Conservation (phyloP, 2,329 filamentous ascomycete genomes). For the Aaosphaeria pasadenensis region DNA sequence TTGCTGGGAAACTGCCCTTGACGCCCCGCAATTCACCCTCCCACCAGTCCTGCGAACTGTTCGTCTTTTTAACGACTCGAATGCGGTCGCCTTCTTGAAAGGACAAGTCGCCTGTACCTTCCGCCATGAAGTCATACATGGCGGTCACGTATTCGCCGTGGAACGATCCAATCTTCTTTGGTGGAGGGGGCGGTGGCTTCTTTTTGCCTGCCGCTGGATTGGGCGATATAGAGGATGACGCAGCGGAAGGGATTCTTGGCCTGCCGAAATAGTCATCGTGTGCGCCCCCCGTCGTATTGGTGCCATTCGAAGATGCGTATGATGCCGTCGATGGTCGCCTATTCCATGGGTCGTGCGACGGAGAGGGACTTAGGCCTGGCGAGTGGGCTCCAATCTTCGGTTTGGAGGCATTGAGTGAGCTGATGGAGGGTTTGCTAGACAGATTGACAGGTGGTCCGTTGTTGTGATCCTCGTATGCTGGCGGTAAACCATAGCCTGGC, state of each 20-base stretch:
- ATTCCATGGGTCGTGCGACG: slow-evolving; percentile 25
- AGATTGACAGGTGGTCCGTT: slow-evolving; percentile 26
- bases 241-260: slow-evolving; percentile 43
- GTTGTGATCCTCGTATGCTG: slow-evolving; percentile 12
- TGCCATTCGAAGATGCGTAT: slow-evolving; percentile 26
- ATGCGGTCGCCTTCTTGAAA: slow-evolving; percentile 79
- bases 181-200: slow-evolving; percentile 72
- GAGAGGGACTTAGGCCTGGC: slow-evolving; percentile 29
- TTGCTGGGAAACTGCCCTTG: slow-evolving; percentile 75
- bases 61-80: slow-evolving; percentile 72
- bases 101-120: slow-evolving; percentile 66
- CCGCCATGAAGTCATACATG: slow-evolving; percentile 70
- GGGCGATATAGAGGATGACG: slow-evolving; percentile 37
- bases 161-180: slow-evolving; percentile 54
- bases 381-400: slow-evolving; percentile 30
- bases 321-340: slow-evolving; percentile 30
- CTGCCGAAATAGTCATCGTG: slow-evolving; percentile 37
- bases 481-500: slow-evolving; percentile 20
- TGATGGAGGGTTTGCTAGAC: slow-evolving; percentile 32
- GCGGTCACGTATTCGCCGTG: slow-evolving; percentile 64
- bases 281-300: slow-evolving; percentile 7
- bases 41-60: slow-evolving; percentile 85
- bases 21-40: slow-evolving; percentile 69
- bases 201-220: slow-evolving; percentile 59
- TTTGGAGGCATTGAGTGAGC: slow-evolving; percentile 30